These are phyloP conservation scores for Nakazawaea molendinolei DNA, from an alignment of 805 yeast genomes.

Conservation along the genomic window DNA sequence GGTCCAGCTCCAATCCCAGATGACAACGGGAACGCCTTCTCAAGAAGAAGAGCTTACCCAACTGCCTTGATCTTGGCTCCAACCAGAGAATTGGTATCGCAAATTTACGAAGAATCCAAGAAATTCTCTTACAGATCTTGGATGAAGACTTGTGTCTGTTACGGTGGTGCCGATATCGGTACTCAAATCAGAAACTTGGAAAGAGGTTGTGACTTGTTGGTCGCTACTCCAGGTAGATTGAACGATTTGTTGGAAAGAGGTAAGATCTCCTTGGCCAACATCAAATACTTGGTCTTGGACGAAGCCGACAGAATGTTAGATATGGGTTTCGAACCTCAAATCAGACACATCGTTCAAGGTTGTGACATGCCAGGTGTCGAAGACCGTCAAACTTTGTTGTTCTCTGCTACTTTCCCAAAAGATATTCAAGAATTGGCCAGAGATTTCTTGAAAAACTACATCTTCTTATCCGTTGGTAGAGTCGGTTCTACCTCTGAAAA, in stretches of 20 bases:
- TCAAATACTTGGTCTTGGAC: conserved; percentile 90
- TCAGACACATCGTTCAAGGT: conserved; percentile 94
- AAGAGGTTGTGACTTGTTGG: conserved; percentile 91
- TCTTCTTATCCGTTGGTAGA: conserved; percentile 95
- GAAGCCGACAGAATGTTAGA: conserved; percentile 99
- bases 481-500: conserved; percentile 99
- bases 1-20: conserved; percentile 70
- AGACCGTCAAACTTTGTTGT: conserved; percentile 95
- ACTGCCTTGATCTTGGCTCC: conserved; percentile 96
- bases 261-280: conserved; percentile 78
- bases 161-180: conserved; percentile 97
- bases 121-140: conserved; percentile 97
- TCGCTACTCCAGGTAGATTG: conserved; percentile 99
- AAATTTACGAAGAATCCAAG: conserved; percentile 92
- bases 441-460: conserved; percentile 93
- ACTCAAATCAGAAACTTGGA: conserved; percentile 81
- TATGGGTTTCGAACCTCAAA: conserved; percentile 99
- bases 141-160: conserved; percentile 94
- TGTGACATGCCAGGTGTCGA: conserved; percentile 95
- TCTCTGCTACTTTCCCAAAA: conserved; percentile 98
- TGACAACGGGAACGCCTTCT: conserved; percentile 35
- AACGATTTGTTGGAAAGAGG: conserved; percentile 96
- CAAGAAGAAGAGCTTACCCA: conserved; percentile 81
- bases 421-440: conserved; percentile 96
- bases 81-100: conserved; percentile 97